Conservation (phyloP, 73 alveolate species). For the Symbiodinium pilosum region DNA sequence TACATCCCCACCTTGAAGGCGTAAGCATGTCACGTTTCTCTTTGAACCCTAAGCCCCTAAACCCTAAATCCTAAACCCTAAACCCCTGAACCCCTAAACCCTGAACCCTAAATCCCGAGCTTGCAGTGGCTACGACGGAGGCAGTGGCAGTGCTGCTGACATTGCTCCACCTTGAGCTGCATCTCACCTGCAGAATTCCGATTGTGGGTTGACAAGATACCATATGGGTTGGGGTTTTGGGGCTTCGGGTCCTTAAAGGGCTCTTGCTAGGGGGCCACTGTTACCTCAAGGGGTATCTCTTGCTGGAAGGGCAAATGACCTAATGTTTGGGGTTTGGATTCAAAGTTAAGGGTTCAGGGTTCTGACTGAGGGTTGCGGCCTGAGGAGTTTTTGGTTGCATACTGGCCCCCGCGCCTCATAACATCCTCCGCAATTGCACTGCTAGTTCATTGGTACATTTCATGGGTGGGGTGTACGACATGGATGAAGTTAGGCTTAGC, state of each 20-base stretch:
- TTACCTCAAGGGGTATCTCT: too few species aligned
- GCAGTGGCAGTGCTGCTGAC: constrained; percentile 95
- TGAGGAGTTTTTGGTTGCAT: too few species aligned
- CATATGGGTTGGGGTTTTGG: not conserved
- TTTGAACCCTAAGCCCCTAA: not conserved
- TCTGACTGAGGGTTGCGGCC: not conserved
- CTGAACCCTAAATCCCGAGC: not conserved
- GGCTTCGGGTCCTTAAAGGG: not conserved
- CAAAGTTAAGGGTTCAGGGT: not conserved
- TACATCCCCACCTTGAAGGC: not conserved
- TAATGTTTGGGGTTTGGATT: not conserved
- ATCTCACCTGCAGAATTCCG: not conserved
- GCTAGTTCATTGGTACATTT: too few species aligned
- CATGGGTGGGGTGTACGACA: too few species aligned
- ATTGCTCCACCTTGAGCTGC: constrained; percentile 46
- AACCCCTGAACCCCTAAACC: not conserved
- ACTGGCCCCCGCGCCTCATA: too few species aligned
- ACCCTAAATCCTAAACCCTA: not conserved
- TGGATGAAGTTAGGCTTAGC: too few species aligned
- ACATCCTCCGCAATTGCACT: too few species aligned
- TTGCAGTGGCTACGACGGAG: too few species aligned
- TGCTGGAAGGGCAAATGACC: too few species aligned
- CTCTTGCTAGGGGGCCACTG: too few species aligned
- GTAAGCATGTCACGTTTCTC: too few species aligned
- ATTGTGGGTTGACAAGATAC: not conserved